These are phyloP conservation scores for Blastobotrys ciferrii DNA, from an alignment of 1,139 yeast species.

Conservation along the genomic window DNA sequence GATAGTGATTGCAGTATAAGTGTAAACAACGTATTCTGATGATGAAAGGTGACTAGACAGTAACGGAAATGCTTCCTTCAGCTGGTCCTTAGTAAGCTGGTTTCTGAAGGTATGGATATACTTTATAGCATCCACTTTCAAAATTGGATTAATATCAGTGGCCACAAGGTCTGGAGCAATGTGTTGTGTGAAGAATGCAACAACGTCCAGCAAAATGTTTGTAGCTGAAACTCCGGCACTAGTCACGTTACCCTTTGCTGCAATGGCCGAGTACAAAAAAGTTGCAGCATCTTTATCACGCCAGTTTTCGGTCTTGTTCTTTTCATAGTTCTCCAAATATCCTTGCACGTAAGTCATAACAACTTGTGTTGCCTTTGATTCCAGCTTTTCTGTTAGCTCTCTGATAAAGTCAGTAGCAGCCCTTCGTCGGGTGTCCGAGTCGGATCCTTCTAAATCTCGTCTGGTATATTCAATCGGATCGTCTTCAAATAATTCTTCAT, in stretches of 20 bases:
- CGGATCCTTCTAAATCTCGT: constrained; percentile 92
- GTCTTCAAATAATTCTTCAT: constrained; percentile 91
- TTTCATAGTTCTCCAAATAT: constrained; percentile 54
- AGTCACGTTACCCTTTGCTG: constrained; percentile 85
- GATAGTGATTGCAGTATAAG: constrained; percentile 90
- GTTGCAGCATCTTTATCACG: constrained; percentile 83
- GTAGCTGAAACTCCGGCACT: constrained; percentile 87
- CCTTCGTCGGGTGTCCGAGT: constrained; percentile 86
- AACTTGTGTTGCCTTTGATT: constrained; percentile 67
- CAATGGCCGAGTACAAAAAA: constrained; percentile 82
- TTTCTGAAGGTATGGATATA: constrained; percentile 88
- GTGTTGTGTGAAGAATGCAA: constrained; percentile 75
- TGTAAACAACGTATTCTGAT: constrained; percentile 77
- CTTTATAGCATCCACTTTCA: constrained; percentile 89
- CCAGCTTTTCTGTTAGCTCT: constrained; percentile 79
- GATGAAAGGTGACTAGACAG: constrained; percentile 63
- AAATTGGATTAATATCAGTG: constrained; percentile 45
- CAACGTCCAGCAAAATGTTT: constrained; percentile 80
- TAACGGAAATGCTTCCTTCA: constrained; percentile 76
- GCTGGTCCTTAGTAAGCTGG: constrained; percentile 83
- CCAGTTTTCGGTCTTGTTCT: constrained; percentile 56
- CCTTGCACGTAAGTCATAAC: constrained; percentile 75
- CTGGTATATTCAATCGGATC: constrained; percentile 93
- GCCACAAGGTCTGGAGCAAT: constrained; percentile 76
- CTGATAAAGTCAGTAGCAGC: constrained; percentile 88